phyloP scores from a whole-genome alignment of 768 basidiomycete genomes.

The Lyophyllum atratum region DNA sequence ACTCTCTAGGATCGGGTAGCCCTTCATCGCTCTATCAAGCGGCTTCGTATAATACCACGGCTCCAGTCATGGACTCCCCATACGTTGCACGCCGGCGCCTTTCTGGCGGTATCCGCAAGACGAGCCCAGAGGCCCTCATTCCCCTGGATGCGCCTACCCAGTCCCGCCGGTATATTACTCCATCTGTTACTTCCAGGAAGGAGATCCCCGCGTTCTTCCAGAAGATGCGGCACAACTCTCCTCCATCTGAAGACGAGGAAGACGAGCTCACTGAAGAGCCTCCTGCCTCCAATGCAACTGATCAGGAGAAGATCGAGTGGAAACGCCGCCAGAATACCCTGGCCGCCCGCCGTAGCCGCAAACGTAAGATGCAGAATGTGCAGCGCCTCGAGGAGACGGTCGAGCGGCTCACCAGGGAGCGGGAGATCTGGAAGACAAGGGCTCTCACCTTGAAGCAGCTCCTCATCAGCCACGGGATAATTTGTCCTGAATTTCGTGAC shows the following conservation, averaged over 20 bases:
- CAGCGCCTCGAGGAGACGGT: constrained; percentile 61
- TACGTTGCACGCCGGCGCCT: constrained; percentile 16
- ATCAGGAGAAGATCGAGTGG: constrained; percentile 68
- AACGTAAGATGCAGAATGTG: constrained; percentile 72
- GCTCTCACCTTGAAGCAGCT: constrained; percentile 52
- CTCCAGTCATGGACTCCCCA: constrained; percentile 5
- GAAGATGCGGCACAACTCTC: constrained; percentile 46
- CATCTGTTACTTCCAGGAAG: constrained; percentile 79
- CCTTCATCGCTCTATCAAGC: constrained; percentile 16
- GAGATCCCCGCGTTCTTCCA: constrained; percentile 72
- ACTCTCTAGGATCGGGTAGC: constrained; percentile 15
- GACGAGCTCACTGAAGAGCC: constrained; percentile 46
- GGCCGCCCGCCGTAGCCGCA: constrained; percentile 79
- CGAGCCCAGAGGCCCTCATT: constrained; percentile 61
- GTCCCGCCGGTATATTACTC: constrained; percentile 67
- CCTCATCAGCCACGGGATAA: constrained; percentile 57
- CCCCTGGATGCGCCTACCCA: constrained; percentile 82
- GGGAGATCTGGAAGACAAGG: constrained; percentile 63
- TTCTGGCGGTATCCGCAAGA: constrained; percentile 14
- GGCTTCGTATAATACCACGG: constrained; percentile 10
- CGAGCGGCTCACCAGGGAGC: constrained; percentile 54
- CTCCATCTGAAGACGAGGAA: constrained; percentile 56
- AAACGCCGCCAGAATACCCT: constrained; percentile 86
- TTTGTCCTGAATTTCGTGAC: constrained; percentile 51
- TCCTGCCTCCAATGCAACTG: constrained; percentile 41